Evolutionary conservation across 2,329 filamentous ascomycete species (phyloP).

Genomic region (Pseudocercospora vitis): DNA sequence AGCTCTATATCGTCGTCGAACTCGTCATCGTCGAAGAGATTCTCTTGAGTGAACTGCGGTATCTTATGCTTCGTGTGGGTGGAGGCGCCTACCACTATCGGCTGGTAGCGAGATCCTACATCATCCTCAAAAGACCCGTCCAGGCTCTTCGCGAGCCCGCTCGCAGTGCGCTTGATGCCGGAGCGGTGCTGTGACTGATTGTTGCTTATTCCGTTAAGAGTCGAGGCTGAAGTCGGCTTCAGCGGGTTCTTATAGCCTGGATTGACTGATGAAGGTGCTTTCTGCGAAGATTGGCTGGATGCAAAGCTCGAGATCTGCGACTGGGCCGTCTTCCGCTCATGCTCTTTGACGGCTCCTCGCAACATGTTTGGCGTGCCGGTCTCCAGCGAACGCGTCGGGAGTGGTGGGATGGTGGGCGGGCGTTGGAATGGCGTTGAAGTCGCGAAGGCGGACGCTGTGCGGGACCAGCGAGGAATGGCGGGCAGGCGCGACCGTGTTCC

Average conservation of each 20-base stretch:
- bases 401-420: constrained; percentile 7
- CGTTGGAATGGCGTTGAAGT: constrained; percentile 11
- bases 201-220: constrained; percentile 29
- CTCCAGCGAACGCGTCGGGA: constrained; percentile 13
- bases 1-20: constrained; percentile 82
- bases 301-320: constrained; percentile 42
- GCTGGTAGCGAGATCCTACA: constrained; percentile 32
- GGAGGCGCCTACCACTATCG: constrained; percentile 44
- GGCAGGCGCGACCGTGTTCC: constrained; percentile 32
- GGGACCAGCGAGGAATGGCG: constrained; percentile 26
- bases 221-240: constrained; percentile 34
- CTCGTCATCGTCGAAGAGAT: constrained; percentile 70
- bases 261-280: constrained; percentile 32
- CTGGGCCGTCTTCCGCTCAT: constrained; percentile 39
- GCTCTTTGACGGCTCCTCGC: constrained; percentile 42
- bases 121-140: constrained; percentile 42
- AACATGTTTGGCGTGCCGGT: constrained; percentile 40
- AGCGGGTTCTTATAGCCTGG: constrained; percentile 37
- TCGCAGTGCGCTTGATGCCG: constrained; percentile 47
- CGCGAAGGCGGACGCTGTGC: constrained; percentile 19
- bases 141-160: constrained; percentile 48
- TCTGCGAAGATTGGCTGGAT: constrained; percentile 58
- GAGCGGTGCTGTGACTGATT: constrained; percentile 22
- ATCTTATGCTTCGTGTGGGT: constrained; percentile 21
- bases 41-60: constrained; percentile 27